Evolutionary conservation across 2,329 filamentous ascomycete genomes (phyloP).

Genomic region (Ramularia collo-cygni): DNA sequence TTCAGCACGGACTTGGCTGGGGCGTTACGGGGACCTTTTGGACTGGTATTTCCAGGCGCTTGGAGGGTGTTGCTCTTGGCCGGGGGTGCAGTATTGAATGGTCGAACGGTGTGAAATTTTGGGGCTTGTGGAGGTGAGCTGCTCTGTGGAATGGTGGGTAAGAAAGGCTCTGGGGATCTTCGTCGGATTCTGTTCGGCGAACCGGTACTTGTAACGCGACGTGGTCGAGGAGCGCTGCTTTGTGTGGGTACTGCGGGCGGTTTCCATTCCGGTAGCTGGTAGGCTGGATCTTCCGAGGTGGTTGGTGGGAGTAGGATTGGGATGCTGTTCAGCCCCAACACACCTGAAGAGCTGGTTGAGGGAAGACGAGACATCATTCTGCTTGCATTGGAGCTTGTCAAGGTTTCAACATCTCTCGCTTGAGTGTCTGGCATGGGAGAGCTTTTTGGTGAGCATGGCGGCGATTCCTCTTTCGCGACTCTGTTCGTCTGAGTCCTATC

Average conservation of each 20-base stretch:
- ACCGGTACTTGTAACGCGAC: not conserved
- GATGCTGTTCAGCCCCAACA: conserved; percentile 9
- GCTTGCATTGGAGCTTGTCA: conserved; percentile 29
- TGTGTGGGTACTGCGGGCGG: conserved; percentile 1
- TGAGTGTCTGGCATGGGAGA: too few relatives aligned
- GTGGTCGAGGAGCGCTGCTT: conserved; percentile 1
- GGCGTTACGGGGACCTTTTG: conserved; percentile 28
- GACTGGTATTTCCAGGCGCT: not conserved
- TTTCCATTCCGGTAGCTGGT: conserved; percentile 10
- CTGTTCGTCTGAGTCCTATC: conserved; percentile 12
- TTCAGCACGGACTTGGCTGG: conserved; percentile 34
- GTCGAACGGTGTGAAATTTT: conserved; percentile 1
- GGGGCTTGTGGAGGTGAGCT: conserved; percentile 9
- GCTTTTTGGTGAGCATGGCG: conserved; percentile 32
- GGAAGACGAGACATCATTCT: conserved; percentile 22
- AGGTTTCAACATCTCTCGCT: conserved; percentile 19
- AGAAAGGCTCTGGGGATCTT: conserved; percentile 1
- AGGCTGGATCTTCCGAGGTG: conserved; percentile 6
- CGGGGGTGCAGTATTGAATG: conserved; percentile 1
- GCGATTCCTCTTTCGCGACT: conserved; percentile 23
- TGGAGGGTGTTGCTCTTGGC: conserved; percentile 1
- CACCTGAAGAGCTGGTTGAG: conserved; percentile 10
- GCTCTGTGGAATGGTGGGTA: conserved; percentile 11
- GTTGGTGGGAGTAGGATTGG: conserved; percentile 22
- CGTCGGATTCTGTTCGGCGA: not conserved